Evolutionary conservation across 140 eudicot genomes (phyloP).

Genomic region (Ambrosia hybrid): DNA sequence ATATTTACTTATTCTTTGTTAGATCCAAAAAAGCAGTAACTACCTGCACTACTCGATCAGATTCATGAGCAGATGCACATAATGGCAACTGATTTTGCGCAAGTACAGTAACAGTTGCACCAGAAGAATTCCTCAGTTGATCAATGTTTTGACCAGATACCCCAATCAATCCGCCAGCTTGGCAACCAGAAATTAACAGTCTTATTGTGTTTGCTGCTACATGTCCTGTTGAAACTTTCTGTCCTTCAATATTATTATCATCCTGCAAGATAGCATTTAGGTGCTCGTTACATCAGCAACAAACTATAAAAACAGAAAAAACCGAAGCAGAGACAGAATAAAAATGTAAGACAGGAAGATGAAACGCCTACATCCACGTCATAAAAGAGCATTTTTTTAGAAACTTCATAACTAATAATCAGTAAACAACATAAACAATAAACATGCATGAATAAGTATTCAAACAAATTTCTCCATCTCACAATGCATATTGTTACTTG

Average conservation of each 20-base stretch:
- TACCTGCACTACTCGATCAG: slow-evolving; percentile 98
- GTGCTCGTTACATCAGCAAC: slow-evolving; percentile 17
- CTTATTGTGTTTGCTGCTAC: slow-evolving; percentile 85
- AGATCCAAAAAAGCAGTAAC: background rate
- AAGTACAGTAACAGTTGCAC: slow-evolving; percentile 82
- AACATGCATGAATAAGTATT: slow-evolving; percentile 11
- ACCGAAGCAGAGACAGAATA: background rate
- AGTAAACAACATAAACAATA: slow-evolving; percentile 1
- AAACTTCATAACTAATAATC: slow-evolving; percentile 6
- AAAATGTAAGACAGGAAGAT: too few relatives aligned
- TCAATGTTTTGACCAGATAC: slow-evolving; percentile 89
- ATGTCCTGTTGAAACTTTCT: slow-evolving; percentile 65
- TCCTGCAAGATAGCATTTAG: slow-evolving; percentile 48
- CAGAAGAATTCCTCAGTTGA: slow-evolving; percentile 74
- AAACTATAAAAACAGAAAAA: background rate
- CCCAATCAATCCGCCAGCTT: slow-evolving; percentile 93
- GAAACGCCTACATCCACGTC: too few relatives aligned
- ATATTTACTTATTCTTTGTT: background rate
- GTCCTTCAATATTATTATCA: slow-evolving; percentile 52
- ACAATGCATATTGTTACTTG: background rate
- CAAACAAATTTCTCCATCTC: slow-evolving; percentile 4
- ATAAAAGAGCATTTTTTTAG: background rate
- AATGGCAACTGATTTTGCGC: slow-evolving; percentile 89
- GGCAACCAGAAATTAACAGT: slow-evolving; percentile 91
- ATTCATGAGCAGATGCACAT: slow-evolving; percentile 97